Percentiles rank a stretch among this genome's conserved stretches.
These are phyloP conservation scores for Pseudogymnoascus sp. DNA, from an alignment of 2,329 filamentous ascomycete species.

Conservation along the genomic window DNA sequence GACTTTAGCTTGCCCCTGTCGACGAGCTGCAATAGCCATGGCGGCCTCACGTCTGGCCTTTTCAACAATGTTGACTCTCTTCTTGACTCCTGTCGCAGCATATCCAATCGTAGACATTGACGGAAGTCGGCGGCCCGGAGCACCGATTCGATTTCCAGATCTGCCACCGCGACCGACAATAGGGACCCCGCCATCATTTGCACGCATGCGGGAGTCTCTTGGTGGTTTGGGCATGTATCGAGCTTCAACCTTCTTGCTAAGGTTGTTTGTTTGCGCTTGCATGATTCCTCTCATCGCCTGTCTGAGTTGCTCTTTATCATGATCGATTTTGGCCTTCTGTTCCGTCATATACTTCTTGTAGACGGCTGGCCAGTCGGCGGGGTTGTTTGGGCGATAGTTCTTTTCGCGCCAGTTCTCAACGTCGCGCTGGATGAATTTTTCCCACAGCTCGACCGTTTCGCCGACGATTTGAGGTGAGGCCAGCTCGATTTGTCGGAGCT, in stretches of 20 bases:
- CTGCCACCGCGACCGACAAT: constrained; percentile 32
- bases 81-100: not conserved
- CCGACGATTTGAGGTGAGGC: constrained; percentile 69
- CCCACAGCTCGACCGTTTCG: constrained; percentile 67
- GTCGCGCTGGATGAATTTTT: constrained; percentile 68
- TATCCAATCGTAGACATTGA: not conserved
- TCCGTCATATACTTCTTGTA: constrained; percentile 62
- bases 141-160: constrained; percentile 23
- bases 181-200: constrained; percentile 29
- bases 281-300: constrained; percentile 49
- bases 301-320: constrained; percentile 48
- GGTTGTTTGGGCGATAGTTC: constrained; percentile 57
- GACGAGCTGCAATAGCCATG: constrained; percentile 15
- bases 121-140: not conserved
- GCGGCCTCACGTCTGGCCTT: constrained; percentile 48
- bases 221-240: constrained; percentile 38
- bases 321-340: constrained; percentile 47
- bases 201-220: constrained; percentile 31
- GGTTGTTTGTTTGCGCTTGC: constrained; percentile 49
- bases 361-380: constrained; percentile 67
- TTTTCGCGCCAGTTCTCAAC: constrained; percentile 58
- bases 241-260: constrained; percentile 48
- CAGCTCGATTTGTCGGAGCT: constrained; percentile 66
- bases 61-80: constrained; percentile 36
- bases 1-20: constrained; percentile 15